Percentiles rank a stretch among this genome's conserved stretches.
Evolutionary conservation across 1,139 yeast species (phyloP).

Genomic region (Yamadazyma songkhlaensis): DNA sequence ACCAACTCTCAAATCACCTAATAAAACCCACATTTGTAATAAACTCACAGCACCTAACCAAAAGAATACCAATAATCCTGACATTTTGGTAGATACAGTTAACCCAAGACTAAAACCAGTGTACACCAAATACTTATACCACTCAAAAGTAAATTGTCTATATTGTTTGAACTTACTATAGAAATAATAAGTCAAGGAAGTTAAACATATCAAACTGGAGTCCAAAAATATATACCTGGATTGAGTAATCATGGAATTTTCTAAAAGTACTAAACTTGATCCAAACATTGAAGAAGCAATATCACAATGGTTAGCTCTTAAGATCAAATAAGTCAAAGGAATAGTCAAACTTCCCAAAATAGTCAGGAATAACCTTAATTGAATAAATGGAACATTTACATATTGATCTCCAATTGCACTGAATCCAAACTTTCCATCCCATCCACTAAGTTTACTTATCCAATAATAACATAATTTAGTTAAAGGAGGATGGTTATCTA

Average conservation of each 20-base stretch:
- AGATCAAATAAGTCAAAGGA: conserved; percentile 43
- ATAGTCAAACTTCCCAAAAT: conserved; percentile 45
- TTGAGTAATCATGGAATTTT: conserved; percentile 52
- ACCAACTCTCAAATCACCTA: conserved; percentile 54
- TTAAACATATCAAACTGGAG: conserved; percentile 46
- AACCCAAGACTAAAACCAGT: conserved; percentile 55
- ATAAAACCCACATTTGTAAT: conserved; percentile 50
- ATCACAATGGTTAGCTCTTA: conserved; percentile 48
- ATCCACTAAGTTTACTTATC: conserved; percentile 39
- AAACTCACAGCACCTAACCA: conserved; percentile 48
- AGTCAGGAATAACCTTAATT: conserved; percentile 33
- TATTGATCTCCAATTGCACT: conserved; percentile 32
- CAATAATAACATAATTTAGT: conserved; percentile 46
- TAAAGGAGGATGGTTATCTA: conserved; percentile 65
- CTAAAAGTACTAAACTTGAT: conserved; percentile 44
- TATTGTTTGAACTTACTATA: conserved; percentile 40
- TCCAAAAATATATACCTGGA: conserved; percentile 51
- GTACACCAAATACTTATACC: conserved; percentile 42
- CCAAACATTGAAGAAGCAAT: conserved; percentile 43
- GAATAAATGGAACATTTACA: conserved; percentile 29
- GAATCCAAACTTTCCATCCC: conserved; percentile 42
- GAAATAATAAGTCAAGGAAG: conserved; percentile 41
- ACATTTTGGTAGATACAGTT: conserved; percentile 47
- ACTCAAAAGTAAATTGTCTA: conserved; percentile 33
- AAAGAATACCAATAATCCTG: conserved; percentile 50